Percentiles rank a stretch among this genome's conserved stretches.
Evolutionary conservation across 495 filamentous ascomycete genomes (phyloP).

Genomic region (Wilcoxina mikolae): DNA sequence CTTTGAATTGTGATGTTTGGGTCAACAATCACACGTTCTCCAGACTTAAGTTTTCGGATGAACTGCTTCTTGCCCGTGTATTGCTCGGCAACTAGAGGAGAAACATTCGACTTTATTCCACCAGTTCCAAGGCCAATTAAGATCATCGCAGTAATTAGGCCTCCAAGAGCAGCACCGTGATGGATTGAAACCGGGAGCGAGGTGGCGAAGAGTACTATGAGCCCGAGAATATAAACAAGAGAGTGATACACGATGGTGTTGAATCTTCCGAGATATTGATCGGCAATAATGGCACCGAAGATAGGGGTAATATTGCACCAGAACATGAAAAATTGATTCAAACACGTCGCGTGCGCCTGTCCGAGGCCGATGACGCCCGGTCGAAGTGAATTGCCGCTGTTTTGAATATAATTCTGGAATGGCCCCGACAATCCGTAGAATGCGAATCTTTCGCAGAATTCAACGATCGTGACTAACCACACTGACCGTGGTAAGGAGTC

Average conservation of each 20-base stretch:
- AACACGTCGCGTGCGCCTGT: too few relatives aligned
- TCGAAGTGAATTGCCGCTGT: too few relatives aligned
- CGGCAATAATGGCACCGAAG: slow-evolving; percentile 31
- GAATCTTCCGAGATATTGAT: slow-evolving; percentile 37
- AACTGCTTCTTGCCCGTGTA: slow-evolving; percentile 36
- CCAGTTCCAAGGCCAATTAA: too few relatives aligned
- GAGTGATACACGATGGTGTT: slow-evolving; percentile 47
- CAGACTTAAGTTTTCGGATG: slow-evolving; percentile 34
- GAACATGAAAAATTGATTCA: too few relatives aligned
- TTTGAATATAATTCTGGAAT: too few relatives aligned
- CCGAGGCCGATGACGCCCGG: too few relatives aligned
- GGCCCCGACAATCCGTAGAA: too few relatives aligned
- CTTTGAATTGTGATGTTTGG: slow-evolving; percentile 46
- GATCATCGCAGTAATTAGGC: slow-evolving; percentile 30
- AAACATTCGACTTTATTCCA: not conserved
- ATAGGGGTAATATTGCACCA: too few relatives aligned
- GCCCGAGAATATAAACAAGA: slow-evolving; percentile 50
- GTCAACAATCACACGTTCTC: slow-evolving; percentile 44
- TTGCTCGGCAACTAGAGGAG: slow-evolving; percentile 37
- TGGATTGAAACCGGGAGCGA: slow-evolving; percentile 45
- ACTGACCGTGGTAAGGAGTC: too few relatives aligned
- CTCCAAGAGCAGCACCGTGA: slow-evolving; percentile 39
- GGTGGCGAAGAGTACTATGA: slow-evolving; percentile 48
- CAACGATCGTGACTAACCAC: too few relatives aligned
- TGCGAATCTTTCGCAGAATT: too few relatives aligned